Evolutionary conservation across 176 grass and related monocot genomes (phyloP).

Genomic region (Rhipidocladum racemiflorum): DNA sequence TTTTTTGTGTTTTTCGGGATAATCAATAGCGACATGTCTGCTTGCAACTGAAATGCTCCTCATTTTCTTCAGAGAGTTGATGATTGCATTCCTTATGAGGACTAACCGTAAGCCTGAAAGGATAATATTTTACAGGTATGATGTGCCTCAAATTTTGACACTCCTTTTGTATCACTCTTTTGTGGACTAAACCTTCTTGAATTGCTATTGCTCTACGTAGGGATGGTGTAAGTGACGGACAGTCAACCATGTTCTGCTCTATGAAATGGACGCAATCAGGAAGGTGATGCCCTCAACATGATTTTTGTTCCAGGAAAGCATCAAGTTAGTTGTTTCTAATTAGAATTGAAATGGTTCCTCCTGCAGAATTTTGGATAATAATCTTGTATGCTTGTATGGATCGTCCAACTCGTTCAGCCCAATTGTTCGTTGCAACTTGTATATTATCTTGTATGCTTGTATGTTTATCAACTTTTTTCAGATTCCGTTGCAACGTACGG

Average conservation of each 20-base stretch:
- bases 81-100: constrained; percentile 17
- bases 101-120: constrained; percentile 27
- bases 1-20: too few relatives aligned
- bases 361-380: too few relatives aligned
- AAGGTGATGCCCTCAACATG: constrained; percentile 37
- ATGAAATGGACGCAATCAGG: constrained; percentile 62
- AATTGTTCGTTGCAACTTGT: too few relatives aligned
- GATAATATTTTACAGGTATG: constrained; percentile 93
- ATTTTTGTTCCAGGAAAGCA: too few relatives aligned
- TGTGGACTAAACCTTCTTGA: not conserved
- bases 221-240: constrained; percentile 83
- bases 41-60: not conserved
- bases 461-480: too few relatives aligned
- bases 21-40: not conserved
- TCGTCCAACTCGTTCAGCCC: too few relatives aligned
- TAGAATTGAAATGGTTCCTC: too few relatives aligned
- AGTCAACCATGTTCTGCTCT: constrained; percentile 56
- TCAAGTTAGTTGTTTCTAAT: too few relatives aligned
- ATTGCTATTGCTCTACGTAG: not conserved
- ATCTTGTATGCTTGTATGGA: too few relatives aligned
- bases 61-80: not conserved
- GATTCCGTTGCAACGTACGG: too few relatives aligned
- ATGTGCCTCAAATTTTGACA: not conserved
- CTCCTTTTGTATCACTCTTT: not conserved
- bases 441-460: too few relatives aligned